Evolutionary conservation across 2,329 filamentous ascomycete species (phyloP).

Genomic region (Botrytis medusae): DNA sequence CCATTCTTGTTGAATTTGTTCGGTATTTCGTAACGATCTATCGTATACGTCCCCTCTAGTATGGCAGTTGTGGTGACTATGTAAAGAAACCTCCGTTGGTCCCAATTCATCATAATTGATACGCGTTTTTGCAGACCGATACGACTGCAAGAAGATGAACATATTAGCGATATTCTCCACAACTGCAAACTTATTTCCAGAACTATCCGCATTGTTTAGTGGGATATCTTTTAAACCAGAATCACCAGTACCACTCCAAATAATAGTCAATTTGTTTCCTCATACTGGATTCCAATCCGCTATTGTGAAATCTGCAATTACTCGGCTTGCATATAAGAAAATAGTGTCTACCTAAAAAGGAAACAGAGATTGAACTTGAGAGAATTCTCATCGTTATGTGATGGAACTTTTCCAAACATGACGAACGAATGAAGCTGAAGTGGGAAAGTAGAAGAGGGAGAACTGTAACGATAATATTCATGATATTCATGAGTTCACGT

Average conservation of each 20-base stretch:
- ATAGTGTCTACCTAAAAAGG: not conserved
- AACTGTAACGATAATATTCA: no score
- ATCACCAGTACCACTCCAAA: slow-evolving; percentile 8
- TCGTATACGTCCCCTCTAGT: not conserved
- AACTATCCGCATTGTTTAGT: not conserved
- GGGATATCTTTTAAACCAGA: not conserved
- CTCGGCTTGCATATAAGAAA: not conserved
- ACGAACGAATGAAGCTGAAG: not conserved
- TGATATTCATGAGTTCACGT: not conserved
- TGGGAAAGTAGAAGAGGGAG: not conserved
- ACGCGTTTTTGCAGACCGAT: not conserved
- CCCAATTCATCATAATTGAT: not conserved
- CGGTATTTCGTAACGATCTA: not conserved
- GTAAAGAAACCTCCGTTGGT: not conserved
- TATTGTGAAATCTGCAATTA: not conserved
- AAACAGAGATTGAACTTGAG: not conserved
- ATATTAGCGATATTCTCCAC: not conserved
- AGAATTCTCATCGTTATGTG: not conserved
- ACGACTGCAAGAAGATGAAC: not conserved
- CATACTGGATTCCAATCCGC: not conserved
- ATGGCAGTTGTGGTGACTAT: not conserved
- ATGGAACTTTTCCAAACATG: not conserved
- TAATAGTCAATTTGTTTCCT: not conserved
- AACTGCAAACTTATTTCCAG: not conserved
- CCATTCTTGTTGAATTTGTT: slow-evolving; percentile 4